These are phyloP conservation scores for Phaeolepiota aurea DNA, from an alignment of 768 basidiomycete species.

Conservation along the genomic window DNA sequence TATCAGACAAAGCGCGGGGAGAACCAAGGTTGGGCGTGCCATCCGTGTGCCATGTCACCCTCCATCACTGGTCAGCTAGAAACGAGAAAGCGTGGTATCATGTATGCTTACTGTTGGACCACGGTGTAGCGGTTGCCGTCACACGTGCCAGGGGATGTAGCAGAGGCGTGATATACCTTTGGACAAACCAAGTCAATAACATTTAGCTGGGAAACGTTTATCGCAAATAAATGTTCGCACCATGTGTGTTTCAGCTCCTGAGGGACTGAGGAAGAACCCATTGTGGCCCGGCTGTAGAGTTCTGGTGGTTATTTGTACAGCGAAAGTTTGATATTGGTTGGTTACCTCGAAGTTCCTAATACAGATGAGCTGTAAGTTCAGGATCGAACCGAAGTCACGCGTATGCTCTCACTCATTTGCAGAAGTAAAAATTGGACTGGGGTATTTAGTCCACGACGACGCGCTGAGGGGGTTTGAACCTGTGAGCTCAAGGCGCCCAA, in stretches of 20 bases:
- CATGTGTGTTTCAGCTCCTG: slow-evolving; percentile 14
- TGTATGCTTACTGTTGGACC: slow-evolving; percentile 13
- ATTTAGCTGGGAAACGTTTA: not conserved
- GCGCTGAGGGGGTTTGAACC: slow-evolving; percentile 22
- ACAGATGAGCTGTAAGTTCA: not conserved
- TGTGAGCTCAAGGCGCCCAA: slow-evolving; percentile 20
- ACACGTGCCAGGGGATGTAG: slow-evolving; percentile 14
- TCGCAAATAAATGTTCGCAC: slow-evolving; percentile 8
- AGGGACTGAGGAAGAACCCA: slow-evolving; percentile 23
- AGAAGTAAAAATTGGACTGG: slow-evolving; percentile 17
- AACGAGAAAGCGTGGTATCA: not conserved
- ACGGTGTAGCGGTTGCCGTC: slow-evolving; percentile 17
- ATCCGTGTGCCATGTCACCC: slow-evolving; percentile 3
- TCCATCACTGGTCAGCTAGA: slow-evolving; percentile 6
- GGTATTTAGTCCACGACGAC: slow-evolving; percentile 21
- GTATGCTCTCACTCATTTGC: slow-evolving; percentile 18
- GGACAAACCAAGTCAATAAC: not conserved
- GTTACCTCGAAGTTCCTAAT: not conserved
- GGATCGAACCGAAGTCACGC: not conserved
- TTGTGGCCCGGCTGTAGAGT: slow-evolving; percentile 23
- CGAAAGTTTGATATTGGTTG: not conserved
- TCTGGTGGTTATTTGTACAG: not conserved
- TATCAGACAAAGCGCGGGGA: not conserved
- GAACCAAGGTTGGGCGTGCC: not conserved
- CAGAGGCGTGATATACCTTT: slow-evolving; percentile 16